Conservation (phyloP, 176 grass and related monocot genomes). For the Cenchrus purpureus region DNA sequence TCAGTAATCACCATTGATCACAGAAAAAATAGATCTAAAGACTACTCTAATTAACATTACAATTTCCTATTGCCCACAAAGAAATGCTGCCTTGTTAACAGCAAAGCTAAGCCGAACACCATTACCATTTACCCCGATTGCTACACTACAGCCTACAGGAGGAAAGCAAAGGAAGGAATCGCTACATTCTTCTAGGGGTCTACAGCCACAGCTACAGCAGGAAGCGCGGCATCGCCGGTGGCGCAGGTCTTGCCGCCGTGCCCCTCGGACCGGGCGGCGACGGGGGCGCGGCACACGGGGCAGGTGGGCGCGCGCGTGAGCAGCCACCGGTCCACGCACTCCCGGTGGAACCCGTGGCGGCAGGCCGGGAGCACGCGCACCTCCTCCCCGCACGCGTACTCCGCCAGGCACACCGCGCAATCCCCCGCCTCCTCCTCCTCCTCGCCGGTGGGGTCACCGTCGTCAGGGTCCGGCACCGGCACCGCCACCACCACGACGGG, state of each 20-base stretch:
- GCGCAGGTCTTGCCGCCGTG: neutral
- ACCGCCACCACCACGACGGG: slow-evolving; percentile 17
- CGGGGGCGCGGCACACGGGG: slow-evolving; percentile 45
- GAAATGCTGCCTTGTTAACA: neutral
- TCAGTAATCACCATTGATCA: too few species aligned
- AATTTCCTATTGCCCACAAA: neutral
- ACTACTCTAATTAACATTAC: too few species aligned
- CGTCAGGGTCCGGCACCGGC: neutral
- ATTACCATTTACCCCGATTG: neutral
- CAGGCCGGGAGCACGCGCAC: slow-evolving; percentile 51
- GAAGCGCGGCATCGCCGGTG: neutral
- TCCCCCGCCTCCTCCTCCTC: neutral
- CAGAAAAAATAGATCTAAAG: neutral
- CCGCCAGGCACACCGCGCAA: slow-evolving; percentile 55
- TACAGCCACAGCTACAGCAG: too few species aligned
- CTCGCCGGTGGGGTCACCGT: neutral
- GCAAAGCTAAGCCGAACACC: neutral
- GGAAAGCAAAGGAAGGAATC: neutral
- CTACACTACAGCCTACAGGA: neutral
- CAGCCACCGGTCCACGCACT: slow-evolving; percentile 66
- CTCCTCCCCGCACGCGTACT: slow-evolving; percentile 47
- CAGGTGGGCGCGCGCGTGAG: slow-evolving; percentile 48
- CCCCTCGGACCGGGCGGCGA: neutral
- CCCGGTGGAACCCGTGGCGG: slow-evolving; percentile 52
- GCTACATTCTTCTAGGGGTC: neutral